phyloP scores from a whole-genome alignment of 2,329 filamentous ascomycete genomes.

The Fusarium albidum region DNA sequence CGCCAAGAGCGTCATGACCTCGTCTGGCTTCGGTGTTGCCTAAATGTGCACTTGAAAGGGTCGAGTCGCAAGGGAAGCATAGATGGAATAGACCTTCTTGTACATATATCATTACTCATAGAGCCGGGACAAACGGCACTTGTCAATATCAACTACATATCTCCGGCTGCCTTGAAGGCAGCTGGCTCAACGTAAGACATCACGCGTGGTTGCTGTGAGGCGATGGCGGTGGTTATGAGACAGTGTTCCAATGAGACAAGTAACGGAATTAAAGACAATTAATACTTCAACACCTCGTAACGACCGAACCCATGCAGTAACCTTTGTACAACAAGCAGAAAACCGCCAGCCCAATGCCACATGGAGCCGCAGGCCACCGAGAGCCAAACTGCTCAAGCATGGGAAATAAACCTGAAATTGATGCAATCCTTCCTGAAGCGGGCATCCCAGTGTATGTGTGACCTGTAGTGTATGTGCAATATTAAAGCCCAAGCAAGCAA shows the following conservation, averaged over 20 bases:
- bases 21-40: conserved; percentile 57
- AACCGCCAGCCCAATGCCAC: conserved; percentile 10
- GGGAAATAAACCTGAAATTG: conserved; percentile 16
- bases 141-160: conserved; percentile 25
- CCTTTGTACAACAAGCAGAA: neutral
- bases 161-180: conserved; percentile 4
- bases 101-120: conserved; percentile 27
- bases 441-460: conserved; percentile 16
- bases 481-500: conserved; percentile 20
- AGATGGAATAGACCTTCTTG: conserved; percentile 17
- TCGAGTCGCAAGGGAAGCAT: conserved; percentile 2
- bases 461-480: conserved; percentile 28
- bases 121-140: conserved; percentile 3
- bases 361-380: conserved; percentile 1
- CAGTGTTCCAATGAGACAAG: neutral
- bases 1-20: conserved; percentile 48
- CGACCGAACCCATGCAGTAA: conserved; percentile 14
- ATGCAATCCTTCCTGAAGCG: conserved; percentile 11
- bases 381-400: conserved; percentile 12
- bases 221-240: neutral
- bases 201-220: neutral
- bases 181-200: neutral
- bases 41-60: conserved; percentile 29
- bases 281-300: conserved; percentile 16
- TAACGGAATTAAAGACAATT: conserved; percentile 1